Percentiles rank a stretch among this genome's conserved stretches.
These are phyloP conservation scores for Phaeosphaeriaceae sp. DNA, from an alignment of 2,329 filamentous ascomycete genomes.

Conservation along the genomic window DNA sequence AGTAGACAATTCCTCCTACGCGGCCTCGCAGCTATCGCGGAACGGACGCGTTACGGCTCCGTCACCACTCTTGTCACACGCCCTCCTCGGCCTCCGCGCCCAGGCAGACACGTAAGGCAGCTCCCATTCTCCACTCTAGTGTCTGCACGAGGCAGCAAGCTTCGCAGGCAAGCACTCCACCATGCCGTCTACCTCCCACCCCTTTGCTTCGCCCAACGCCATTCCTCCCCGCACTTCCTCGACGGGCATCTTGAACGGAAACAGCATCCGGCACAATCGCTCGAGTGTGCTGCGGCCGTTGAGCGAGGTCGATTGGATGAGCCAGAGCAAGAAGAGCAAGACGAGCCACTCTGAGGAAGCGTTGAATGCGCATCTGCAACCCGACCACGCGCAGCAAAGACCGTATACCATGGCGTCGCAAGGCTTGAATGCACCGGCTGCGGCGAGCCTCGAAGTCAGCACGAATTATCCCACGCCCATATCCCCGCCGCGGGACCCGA, in stretches of 20 bases:
- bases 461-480: constrained; percentile 39
- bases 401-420: constrained; percentile 17
- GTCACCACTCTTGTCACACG: constrained; percentile 13
- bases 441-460: constrained; percentile 16
- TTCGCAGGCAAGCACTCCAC: constrained; percentile 2
- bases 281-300: constrained; percentile 45
- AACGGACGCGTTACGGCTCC: constrained; percentile 2
- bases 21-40: neutral
- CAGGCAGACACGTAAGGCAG: constrained; percentile 10
- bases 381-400: constrained; percentile 3
- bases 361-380: constrained; percentile 5
- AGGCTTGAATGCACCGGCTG: neutral
- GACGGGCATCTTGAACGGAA: constrained; percentile 40
- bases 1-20: too few relatives aligned
- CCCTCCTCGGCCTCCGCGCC: neutral
- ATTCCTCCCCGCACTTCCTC: constrained; percentile 50
- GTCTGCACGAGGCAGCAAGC: neutral
- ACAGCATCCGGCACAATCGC: constrained; percentile 33
- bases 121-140: neutral
- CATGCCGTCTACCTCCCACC: constrained; percentile 33
- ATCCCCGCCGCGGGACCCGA: constrained; percentile 32
- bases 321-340: constrained; percentile 49
- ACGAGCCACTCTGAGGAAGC: constrained; percentile 32
- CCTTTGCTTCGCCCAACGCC: constrained; percentile 48
- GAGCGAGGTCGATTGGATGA: constrained; percentile 49